These are phyloP conservation scores for Aspergillus affinis DNA, from an alignment of 495 filamentous ascomycete species.

Conservation along the genomic window DNA sequence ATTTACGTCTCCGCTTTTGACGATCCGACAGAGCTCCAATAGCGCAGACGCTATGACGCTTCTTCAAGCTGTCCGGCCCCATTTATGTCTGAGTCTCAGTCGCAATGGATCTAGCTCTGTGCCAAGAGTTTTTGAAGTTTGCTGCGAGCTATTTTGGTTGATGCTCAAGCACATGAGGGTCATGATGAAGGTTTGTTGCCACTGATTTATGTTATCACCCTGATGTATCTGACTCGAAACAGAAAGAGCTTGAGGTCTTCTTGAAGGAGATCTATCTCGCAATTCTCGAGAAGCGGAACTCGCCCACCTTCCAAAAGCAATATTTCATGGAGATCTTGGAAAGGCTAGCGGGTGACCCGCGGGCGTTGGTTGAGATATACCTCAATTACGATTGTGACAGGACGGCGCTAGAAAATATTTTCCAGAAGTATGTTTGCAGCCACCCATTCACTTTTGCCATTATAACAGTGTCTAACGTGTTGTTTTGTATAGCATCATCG, in stretches of 20 bases:
- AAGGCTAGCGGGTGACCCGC: constrained; percentile 77
- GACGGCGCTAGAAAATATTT: constrained; percentile 92
- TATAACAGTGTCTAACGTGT: not conserved
- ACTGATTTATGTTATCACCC: not conserved
- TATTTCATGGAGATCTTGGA: constrained; percentile 86
- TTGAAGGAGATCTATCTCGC: constrained; percentile 96
- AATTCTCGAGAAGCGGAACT: constrained; percentile 83
- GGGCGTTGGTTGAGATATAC: constrained; percentile 92
- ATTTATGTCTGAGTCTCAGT: constrained; percentile 89
- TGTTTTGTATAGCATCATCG: constrained; percentile 61
- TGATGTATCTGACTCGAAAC: constrained; percentile 17
- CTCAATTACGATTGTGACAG: constrained; percentile 98
- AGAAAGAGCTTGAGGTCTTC: constrained; percentile 98
- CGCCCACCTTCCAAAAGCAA: constrained; percentile 85
- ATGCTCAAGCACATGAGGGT: constrained; percentile 93
- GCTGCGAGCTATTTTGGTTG: constrained; percentile 96
- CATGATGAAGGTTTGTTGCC: constrained; percentile 73
- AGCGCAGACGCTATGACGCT: constrained; percentile 84
- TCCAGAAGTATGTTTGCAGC: constrained; percentile 58
- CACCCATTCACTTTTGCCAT: not conserved
- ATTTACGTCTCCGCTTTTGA: constrained; percentile 85
- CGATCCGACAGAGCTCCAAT: constrained; percentile 84
- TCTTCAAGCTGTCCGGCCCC: constrained; percentile 93
- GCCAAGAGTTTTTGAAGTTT: constrained; percentile 87
- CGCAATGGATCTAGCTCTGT: constrained; percentile 94